Conservation (phyloP, 345 rosid genomes). For the Linum lewisii region DNA sequence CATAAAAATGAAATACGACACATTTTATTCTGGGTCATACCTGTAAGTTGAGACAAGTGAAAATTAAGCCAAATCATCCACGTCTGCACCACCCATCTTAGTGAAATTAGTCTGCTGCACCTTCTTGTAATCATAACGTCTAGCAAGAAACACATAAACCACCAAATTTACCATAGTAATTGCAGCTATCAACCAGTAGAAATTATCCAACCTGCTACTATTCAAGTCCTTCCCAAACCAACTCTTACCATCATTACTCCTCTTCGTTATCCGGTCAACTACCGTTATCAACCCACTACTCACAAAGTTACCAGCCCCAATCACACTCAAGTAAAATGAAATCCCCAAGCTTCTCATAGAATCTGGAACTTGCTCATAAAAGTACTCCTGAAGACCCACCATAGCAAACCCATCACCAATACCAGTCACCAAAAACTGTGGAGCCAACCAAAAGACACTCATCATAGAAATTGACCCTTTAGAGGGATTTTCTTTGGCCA, state of each 20-base stretch:
- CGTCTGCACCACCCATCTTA: constrained; percentile 30
- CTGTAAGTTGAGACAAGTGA: no score
- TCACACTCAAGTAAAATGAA: constrained; percentile 73
- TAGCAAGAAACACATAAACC: background rate
- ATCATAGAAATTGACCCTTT: constrained; percentile 44
- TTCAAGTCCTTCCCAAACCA: constrained; percentile 14
- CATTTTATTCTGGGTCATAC: no score
- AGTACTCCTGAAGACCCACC: constrained; percentile 91
- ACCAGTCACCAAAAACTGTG: constrained; percentile 65
- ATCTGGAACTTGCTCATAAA: constrained; percentile 93
- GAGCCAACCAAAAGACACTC: constrained; percentile 83
- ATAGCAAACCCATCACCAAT: constrained; percentile 67
- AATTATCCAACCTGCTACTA: background rate
- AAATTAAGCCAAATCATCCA: constrained; percentile 25
- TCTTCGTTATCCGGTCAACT: constrained; percentile 13
- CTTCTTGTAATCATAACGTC: background rate
- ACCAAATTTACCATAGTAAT: background rate
- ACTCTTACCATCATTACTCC: constrained; percentile 14
- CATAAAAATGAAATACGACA: no score
- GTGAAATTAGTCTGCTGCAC: no score
- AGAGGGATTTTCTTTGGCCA: constrained; percentile 21
- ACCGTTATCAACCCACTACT: constrained; percentile 63
- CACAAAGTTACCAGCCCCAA: constrained; percentile 66
- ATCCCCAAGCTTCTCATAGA: constrained; percentile 92
- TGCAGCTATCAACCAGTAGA: background rate